Conservation (phyloP, 2,329 filamentous ascomycete genomes). For the Phialophora expanda region DNA sequence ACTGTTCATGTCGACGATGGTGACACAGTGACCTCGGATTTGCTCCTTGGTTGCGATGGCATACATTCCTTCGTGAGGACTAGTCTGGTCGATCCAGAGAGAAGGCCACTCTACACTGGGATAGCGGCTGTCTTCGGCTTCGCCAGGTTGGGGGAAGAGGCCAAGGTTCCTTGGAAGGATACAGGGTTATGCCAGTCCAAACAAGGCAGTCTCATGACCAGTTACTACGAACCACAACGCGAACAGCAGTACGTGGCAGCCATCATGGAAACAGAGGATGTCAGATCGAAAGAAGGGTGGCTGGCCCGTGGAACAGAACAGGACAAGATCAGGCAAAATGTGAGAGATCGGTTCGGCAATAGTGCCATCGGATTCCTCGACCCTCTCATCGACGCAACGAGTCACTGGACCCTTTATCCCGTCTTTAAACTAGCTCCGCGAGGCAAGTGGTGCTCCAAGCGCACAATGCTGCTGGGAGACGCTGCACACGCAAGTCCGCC, state of each 20-base stretch:
- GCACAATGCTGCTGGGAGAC: constrained; percentile 53
- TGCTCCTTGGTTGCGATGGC: constrained; percentile 40
- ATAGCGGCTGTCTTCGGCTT: constrained; percentile 27
- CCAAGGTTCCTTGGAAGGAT: constrained; percentile 25
- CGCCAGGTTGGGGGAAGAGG: constrained; percentile 9
- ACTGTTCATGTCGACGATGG: constrained; percentile 42
- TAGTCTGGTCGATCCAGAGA: constrained; percentile 25
- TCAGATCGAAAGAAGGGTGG: constrained; percentile 30
- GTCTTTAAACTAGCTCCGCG: constrained; percentile 53
- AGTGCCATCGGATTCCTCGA: constrained; percentile 46
- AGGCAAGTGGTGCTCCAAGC: constrained; percentile 53
- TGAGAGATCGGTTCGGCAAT: constrained; percentile 49
- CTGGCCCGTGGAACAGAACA: constrained; percentile 47
- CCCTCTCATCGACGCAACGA: constrained; percentile 48
- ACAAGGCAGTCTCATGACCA: constrained; percentile 28
- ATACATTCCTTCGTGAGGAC: constrained; percentile 38
- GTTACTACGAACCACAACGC: constrained; percentile 22
- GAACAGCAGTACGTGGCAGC: constrained; percentile 28
- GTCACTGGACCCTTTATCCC: constrained; percentile 51
- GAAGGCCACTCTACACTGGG: constrained; percentile 32
- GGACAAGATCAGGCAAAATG: constrained; percentile 49
- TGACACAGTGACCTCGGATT: constrained; percentile 30
- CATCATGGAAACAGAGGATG: constrained; percentile 29
- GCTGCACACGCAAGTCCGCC: constrained; percentile 49
- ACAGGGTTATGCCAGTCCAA: constrained; percentile 30